A percentile compares a stretch with the other conserved stretches of the same genome.
phyloP scores from a whole-genome alignment of 2,329 filamentous ascomycete species.

The Meredithiella fracta region DNA sequence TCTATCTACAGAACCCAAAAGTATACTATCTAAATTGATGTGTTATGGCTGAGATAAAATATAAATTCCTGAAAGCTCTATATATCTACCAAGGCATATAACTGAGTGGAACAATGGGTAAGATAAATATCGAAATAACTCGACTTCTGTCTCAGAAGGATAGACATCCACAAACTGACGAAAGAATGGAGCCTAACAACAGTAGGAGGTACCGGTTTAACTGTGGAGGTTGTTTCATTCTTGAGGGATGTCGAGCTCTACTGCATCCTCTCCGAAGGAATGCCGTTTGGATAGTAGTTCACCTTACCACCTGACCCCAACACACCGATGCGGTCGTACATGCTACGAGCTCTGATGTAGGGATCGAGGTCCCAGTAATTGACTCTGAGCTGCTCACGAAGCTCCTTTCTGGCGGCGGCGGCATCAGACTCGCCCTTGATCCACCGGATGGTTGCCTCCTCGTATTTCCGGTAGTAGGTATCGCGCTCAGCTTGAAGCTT shows the following conservation, averaged over 20 bases:
- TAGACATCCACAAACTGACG: not conserved
- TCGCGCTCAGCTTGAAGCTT: conserved; percentile 47
- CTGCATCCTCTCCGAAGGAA: not conserved
- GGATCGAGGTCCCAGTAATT: conserved; percentile 88
- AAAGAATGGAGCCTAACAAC: not conserved
- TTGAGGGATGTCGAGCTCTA: not conserved
- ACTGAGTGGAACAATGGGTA: not conserved
- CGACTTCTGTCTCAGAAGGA: not conserved
- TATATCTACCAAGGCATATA: not conserved
- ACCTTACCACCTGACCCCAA: conserved; percentile 51
- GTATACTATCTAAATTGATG: not conserved
- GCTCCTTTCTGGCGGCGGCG: conserved; percentile 39
- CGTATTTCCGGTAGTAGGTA: conserved; percentile 53
- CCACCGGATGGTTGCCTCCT: conserved; percentile 62
- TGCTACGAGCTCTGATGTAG: conserved; percentile 63
- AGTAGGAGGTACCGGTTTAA: not conserved
- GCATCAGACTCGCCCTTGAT: conserved; percentile 35
- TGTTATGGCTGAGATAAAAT: not conserved
- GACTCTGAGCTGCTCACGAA: conserved; percentile 47
- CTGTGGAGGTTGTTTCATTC: not conserved
- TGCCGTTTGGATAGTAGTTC: conserved; percentile 43
- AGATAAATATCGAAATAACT: not conserved
- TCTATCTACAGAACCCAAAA: not conserved
- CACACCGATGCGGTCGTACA: conserved; percentile 69
- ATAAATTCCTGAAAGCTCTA: not conserved